Conservation (phyloP, 805 yeast genomes). For the Lachancea dasiensis region DNA sequence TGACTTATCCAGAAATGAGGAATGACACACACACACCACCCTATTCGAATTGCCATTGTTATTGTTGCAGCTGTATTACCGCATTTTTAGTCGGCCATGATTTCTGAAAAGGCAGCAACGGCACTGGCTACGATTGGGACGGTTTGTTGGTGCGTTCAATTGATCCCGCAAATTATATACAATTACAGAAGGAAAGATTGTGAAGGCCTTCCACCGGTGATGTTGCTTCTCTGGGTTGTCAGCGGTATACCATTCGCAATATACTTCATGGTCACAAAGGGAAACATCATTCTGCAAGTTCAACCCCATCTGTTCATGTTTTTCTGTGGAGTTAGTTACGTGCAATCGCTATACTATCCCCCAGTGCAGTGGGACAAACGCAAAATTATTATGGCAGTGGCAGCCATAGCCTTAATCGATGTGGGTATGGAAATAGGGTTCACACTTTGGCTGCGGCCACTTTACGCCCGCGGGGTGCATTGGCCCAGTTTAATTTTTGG, state of each 20-base stretch:
- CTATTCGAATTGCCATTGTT: too few relatives aligned
- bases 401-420: constrained; percentile 37
- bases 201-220: constrained; percentile 79
- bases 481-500: constrained; percentile 87
- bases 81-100: constrained; percentile 9
- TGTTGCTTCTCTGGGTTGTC: constrained; percentile 79
- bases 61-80: not conserved
- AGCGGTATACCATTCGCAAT: constrained; percentile 80
- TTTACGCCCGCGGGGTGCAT: constrained; percentile 41
- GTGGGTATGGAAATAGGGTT: constrained; percentile 65
- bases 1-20: too few relatives aligned
- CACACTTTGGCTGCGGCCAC: constrained; percentile 60
- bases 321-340: constrained; percentile 61
- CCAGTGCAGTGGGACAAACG: constrained; percentile 43
- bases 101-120: constrained; percentile 47
- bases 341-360: constrained; percentile 68
- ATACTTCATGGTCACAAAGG: constrained; percentile 67
- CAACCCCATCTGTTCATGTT: constrained; percentile 83
- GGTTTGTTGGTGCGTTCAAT: constrained; percentile 85
- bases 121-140: constrained; percentile 87
- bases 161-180: constrained; percentile 75
- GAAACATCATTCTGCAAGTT: constrained; percentile 70
- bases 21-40: too few relatives aligned
- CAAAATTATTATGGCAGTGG: constrained; percentile 35
- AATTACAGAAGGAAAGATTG: constrained; percentile 75